phyloP scores from a whole-genome alignment of 495 filamentous ascomycete species.

The Penicillium ucsense region DNA sequence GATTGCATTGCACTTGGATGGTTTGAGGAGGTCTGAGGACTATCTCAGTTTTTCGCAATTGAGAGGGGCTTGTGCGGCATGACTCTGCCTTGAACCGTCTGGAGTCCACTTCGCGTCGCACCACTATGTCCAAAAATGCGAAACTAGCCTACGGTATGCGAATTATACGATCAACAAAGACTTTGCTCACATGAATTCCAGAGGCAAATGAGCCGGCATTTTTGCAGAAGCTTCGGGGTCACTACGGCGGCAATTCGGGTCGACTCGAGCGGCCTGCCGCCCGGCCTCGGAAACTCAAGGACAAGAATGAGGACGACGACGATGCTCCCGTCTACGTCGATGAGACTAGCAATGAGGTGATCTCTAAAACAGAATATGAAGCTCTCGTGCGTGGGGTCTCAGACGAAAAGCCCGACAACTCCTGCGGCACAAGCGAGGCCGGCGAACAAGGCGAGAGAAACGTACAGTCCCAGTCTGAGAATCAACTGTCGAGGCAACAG shows the following conservation, averaged over 20 bases:
- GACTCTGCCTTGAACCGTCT: slow-evolving; percentile 10
- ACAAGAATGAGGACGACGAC: slow-evolving; percentile 29
- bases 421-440: slow-evolving; percentile 4
- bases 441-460: slow-evolving; percentile 6
- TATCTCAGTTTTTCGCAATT: not conserved
- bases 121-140: slow-evolving; percentile 35
- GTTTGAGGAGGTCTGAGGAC: no score
- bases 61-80: slow-evolving; percentile 1
- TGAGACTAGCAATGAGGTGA: slow-evolving; percentile 38
- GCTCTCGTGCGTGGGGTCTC: slow-evolving; percentile 21
- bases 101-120: slow-evolving; percentile 2
- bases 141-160: slow-evolving; percentile 40
- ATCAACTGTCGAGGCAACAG: slow-evolving; percentile 16
- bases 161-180: not conserved
- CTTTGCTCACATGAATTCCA: slow-evolving; percentile 6
- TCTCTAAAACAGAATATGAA: slow-evolving; percentile 41
- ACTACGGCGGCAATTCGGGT: slow-evolving; percentile 28
- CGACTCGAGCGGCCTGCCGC: slow-evolving; percentile 32
- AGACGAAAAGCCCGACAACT: slow-evolving; percentile 10
- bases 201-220: slow-evolving; percentile 40
- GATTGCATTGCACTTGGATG: no score
- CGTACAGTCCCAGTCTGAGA: slow-evolving; percentile 10
- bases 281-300: slow-evolving; percentile 30
- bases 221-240: slow-evolving; percentile 33
- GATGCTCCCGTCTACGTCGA: slow-evolving; percentile 42